Evolutionary conservation across 2,329 filamentous ascomycete species (phyloP).

Genomic region (Cercospora canescens): DNA sequence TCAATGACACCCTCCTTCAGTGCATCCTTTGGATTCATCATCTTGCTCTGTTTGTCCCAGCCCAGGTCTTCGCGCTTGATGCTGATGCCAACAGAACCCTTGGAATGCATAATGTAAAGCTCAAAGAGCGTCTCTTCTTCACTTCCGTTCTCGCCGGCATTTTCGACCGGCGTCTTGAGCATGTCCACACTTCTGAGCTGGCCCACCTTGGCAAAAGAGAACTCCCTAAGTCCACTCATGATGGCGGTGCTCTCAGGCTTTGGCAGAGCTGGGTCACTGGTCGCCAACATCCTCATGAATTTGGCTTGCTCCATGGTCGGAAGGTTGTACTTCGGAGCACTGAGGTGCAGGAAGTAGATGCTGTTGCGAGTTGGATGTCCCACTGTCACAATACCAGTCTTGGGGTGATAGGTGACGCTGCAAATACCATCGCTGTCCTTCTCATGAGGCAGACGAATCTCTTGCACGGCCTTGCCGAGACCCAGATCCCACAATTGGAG

Average conservation of each 20-base stretch:
- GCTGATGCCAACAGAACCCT: constrained; percentile 86
- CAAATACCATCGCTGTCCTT: constrained; percentile 91
- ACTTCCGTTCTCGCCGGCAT: constrained; percentile 54
- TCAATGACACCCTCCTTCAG: constrained; percentile 71
- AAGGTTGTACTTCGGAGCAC: constrained; percentile 88
- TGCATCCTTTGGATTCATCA: constrained; percentile 75
- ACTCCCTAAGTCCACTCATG: constrained; percentile 94
- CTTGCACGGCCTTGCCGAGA: constrained; percentile 91
- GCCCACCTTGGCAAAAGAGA: constrained; percentile 85
- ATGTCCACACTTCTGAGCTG: constrained; percentile 88
- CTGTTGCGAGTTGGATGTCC: constrained; percentile 97
- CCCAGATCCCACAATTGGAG: constrained; percentile 98
- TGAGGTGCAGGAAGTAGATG: constrained; percentile 94
- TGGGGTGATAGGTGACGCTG: constrained; percentile 91
- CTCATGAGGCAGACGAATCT: constrained; percentile 86
- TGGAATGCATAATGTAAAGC: constrained; percentile 95
- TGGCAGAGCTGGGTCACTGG: constrained; percentile 70
- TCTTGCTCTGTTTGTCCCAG: constrained; percentile 88
- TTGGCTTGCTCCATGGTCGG: constrained; percentile 79
- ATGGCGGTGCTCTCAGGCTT: constrained; percentile 94
- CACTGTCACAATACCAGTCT: constrained; percentile 89
- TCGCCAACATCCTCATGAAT: constrained; percentile 76
- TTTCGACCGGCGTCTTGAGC: constrained; percentile 63
- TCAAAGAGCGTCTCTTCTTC: constrained; percentile 83
- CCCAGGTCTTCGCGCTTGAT: constrained; percentile 88